A percentile compares a stretch with the other conserved stretches of the same genome.
Evolutionary conservation across 2,329 filamentous ascomycete species (phyloP).

Genomic region (Fusarium multiceps): DNA sequence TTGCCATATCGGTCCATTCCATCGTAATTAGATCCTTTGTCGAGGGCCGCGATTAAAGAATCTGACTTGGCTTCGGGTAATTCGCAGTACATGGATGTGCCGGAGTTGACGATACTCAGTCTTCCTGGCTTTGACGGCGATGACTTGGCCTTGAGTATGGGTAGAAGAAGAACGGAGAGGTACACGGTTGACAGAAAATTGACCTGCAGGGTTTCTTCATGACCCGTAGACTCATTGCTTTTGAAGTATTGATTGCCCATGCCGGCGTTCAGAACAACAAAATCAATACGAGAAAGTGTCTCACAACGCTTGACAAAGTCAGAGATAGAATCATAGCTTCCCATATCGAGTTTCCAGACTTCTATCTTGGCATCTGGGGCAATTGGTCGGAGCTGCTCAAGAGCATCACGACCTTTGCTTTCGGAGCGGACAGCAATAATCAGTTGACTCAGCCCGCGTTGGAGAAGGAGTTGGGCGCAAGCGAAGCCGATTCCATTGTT

Average conservation of each 20-base stretch:
- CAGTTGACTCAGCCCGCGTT: neutral
- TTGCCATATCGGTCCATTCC: neutral
- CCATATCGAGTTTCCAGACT: constrained; percentile 10
- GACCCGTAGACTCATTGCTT: neutral
- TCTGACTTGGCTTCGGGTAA: constrained; percentile 1
- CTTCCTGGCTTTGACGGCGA: neutral
- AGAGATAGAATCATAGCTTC: neutral
- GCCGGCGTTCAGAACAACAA: constrained; percentile 3
- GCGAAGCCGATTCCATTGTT: constrained; percentile 9
- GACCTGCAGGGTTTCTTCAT: constrained; percentile 7
- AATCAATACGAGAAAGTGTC: neutral
- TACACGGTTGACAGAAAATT: constrained; percentile 15
- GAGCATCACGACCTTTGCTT: neutral
- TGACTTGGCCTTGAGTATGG: neutral
- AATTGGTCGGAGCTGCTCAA: neutral
- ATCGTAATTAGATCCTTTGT: neutral
- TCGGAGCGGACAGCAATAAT: constrained; percentile 5
- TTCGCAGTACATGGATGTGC: neutral
- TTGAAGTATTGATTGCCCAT: neutral
- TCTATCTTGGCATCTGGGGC: neutral
- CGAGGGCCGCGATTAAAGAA: neutral
- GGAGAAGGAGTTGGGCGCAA: neutral
- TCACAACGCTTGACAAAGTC: neutral
- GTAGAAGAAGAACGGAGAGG: neutral
- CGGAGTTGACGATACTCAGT: neutral